A percentile compares a stretch with the other conserved stretches of the same genome.
These are phyloP conservation scores for Termitomyces sp. DNA, from an alignment of 768 basidiomycete genomes.

Conservation along the genomic window DNA sequence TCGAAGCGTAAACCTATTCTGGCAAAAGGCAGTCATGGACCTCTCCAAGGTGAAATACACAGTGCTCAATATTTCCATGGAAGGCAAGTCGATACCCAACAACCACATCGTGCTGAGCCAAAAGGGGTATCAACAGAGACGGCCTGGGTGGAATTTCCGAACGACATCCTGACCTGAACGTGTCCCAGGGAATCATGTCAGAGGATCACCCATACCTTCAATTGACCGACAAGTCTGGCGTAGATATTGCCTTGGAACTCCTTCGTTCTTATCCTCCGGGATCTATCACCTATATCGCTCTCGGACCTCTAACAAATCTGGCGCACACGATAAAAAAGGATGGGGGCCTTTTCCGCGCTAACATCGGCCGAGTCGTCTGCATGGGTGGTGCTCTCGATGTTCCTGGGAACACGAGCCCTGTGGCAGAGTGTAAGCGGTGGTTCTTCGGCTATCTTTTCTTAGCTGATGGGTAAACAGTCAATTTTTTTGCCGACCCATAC, in stretches of 20 bases:
- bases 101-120: background rate
- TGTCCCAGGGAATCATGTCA: conserved; percentile 15
- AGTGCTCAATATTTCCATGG: conserved; percentile 86
- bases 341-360: conserved; percentile 43
- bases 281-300: conserved; percentile 63
- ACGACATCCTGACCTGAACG: conserved; percentile 62
- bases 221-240: conserved; percentile 38
- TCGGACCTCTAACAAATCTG: conserved; percentile 80
- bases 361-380: conserved; percentile 70
- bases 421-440: conserved; percentile 70
- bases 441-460: background rate
- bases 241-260: conserved; percentile 51
- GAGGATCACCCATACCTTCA: conserved; percentile 39
- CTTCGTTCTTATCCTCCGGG: conserved; percentile 43
- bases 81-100: conserved; percentile 34
- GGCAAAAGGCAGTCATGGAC: conserved; percentile 55
- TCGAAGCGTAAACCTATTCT: conserved; percentile 51
- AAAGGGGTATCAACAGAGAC: conserved; percentile 41
- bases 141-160: conserved; percentile 57
- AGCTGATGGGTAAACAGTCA: conserved; percentile 43
- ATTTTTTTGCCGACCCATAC: conserved; percentile 84
- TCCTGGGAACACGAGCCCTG: conserved; percentile 79
- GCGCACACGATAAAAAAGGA: conserved; percentile 58
- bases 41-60: conserved; percentile 66
- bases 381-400: conserved; percentile 96